Percentiles rank a stretch among this genome's conserved stretches.
phyloP scores from a whole-genome alignment of 108 stramenopile genomes.

The Heterococcus sp. region DNA sequence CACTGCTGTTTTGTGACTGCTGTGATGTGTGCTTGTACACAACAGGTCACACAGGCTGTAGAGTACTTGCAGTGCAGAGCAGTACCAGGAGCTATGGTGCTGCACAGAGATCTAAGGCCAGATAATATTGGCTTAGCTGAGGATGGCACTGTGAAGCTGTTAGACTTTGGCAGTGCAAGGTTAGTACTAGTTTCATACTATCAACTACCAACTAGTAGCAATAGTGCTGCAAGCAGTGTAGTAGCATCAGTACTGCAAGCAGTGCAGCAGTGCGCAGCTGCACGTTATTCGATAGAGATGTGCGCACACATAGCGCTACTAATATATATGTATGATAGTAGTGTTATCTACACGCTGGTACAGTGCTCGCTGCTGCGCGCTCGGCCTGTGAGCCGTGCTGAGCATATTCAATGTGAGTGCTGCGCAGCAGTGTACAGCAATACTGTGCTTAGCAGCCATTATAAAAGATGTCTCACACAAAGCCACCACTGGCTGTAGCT shows the following conservation, averaged over 20 bases:
- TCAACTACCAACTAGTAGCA: too few species aligned
- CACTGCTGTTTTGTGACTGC: too few species aligned
- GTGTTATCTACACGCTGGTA: too few species aligned
- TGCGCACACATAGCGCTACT: neutral
- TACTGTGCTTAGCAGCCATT: too few species aligned
- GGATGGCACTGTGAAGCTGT: neutral
- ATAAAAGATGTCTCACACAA: neutral
- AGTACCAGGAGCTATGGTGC: conserved; percentile 10
- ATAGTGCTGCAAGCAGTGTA: too few species aligned
- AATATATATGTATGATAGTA: too few species aligned
- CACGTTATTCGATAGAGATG: neutral
- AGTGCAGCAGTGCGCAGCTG: too few species aligned
- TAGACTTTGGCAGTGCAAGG: neutral
- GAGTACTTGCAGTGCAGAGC: conserved; percentile 20
- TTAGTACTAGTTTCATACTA: neutral
- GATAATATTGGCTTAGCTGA: conserved; percentile 2
- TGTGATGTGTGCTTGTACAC: too few species aligned
- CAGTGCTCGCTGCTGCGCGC: too few species aligned
- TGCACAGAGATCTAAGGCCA: conserved; percentile 13
- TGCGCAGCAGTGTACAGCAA: too few species aligned
- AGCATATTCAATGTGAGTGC: too few species aligned
- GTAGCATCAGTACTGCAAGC: neutral
- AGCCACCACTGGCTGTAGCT: neutral
- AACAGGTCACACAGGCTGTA: conserved; percentile 25
- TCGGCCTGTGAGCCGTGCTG: too few species aligned